Conservation (phyloP, 768 basidiomycete genomes). For the Suillus ampliporus region DNA sequence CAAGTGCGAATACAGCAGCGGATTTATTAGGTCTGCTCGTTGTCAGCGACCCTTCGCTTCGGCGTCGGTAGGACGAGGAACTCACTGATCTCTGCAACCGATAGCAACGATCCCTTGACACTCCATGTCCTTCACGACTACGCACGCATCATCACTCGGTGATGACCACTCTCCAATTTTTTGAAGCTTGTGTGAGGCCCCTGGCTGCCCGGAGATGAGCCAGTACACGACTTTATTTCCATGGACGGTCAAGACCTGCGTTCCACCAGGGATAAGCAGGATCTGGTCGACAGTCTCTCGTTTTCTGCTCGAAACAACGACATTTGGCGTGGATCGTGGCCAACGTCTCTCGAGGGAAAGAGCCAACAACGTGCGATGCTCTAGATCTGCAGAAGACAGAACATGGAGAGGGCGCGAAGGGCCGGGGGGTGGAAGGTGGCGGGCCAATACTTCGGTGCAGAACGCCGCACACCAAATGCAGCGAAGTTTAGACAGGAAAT, state of each 20-base stretch:
- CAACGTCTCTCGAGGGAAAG: conserved; percentile 29
- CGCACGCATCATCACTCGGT: conserved; percentile 21
- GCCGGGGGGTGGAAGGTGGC: conserved; percentile 28
- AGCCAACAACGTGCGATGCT: conserved; percentile 34
- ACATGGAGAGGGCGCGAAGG: conserved; percentile 12
- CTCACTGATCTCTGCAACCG: conserved; percentile 20
- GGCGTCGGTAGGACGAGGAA: conserved; percentile 4
- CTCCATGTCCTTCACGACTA: conserved; percentile 20
- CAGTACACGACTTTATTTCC: conserved; percentile 29
- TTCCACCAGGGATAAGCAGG: conserved; percentile 30
- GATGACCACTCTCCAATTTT: conserved; percentile 27
- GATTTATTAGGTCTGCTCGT: conserved; percentile 20
- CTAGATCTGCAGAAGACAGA: conserved; percentile 29
- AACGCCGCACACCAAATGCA: conserved; percentile 31
- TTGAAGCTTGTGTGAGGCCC: conserved; percentile 21
- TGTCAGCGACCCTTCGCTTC: neutral
- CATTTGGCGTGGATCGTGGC: conserved; percentile 23
- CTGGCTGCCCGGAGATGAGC: conserved; percentile 25
- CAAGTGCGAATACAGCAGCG: conserved; percentile 25
- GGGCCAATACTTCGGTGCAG: conserved; percentile 27
- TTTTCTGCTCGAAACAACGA: conserved; percentile 16
- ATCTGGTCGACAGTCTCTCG: conserved; percentile 30
- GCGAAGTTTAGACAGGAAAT: conserved; percentile 30
- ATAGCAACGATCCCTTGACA: conserved; percentile 26
- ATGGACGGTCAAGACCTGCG: conserved; percentile 34